Evolutionary conservation across 768 basidiomycete species (phyloP).

Genomic region (Roridomyces roridus): DNA sequence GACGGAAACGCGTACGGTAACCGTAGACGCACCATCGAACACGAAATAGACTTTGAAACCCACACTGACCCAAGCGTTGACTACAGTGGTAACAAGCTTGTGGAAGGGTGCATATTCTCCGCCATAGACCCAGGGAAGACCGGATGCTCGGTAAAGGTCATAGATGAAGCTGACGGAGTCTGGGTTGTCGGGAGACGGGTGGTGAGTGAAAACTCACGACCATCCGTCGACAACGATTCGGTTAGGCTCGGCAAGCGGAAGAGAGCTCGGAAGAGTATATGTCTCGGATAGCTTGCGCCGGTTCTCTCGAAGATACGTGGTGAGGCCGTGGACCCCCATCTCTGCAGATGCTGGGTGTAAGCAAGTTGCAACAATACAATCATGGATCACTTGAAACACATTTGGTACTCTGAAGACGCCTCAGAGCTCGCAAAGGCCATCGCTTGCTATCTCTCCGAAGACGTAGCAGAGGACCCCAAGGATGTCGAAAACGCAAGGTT

Average conservation of each 20-base stretch:
- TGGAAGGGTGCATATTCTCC: conserved; percentile 74
- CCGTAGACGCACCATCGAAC: conserved; percentile 82
- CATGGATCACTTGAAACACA: neutral
- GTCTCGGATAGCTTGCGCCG: conserved; percentile 44
- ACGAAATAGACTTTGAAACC: conserved; percentile 76
- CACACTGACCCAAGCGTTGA: conserved; percentile 71
- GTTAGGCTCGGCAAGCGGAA: conserved; percentile 16
- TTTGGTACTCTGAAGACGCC: neutral
- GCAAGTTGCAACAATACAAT: neutral
- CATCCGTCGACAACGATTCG: conserved; percentile 79
- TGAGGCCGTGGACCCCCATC: conserved; percentile 63
- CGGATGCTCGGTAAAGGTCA: conserved; percentile 61
- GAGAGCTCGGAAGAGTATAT: conserved; percentile 27
- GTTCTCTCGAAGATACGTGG: conserved; percentile 58
- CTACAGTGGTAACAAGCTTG: conserved; percentile 52
- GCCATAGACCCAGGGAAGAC: conserved; percentile 84
- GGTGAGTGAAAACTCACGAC: conserved; percentile 68
- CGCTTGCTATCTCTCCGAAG: neutral
- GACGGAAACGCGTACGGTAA: neutral
- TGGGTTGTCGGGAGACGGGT: conserved; percentile 11
- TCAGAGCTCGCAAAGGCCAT: neutral
- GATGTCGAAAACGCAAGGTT: neutral
- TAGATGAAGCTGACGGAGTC: conserved; percentile 71
- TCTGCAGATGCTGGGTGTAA: neutral
- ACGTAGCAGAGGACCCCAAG: neutral